Percentiles rank a stretch among this genome's conserved stretches.
Conservation (phyloP, 768 basidiomycete species). For the Termitomyces sp. region DNA sequence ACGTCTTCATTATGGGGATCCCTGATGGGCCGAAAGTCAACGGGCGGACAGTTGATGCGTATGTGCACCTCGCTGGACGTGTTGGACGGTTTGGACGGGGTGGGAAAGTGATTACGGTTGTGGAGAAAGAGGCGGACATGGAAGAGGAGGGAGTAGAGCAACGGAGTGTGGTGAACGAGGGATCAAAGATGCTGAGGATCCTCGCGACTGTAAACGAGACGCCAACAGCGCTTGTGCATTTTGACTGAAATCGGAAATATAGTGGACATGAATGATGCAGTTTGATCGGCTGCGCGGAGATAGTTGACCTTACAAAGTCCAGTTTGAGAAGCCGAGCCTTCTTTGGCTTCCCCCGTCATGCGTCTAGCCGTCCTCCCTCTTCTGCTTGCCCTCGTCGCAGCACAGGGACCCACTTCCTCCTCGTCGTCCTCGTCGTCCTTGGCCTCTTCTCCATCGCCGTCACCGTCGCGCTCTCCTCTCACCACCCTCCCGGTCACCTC, state of each 20-base stretch:
- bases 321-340: neutral
- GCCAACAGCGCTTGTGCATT: constrained; percentile 48
- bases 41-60: constrained; percentile 49
- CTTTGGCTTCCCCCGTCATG: constrained; percentile 7
- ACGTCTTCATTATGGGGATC: constrained; percentile 72
- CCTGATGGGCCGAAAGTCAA: constrained; percentile 40
- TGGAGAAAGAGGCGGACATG: constrained; percentile 36
- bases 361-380: constrained; percentile 13
- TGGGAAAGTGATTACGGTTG: constrained; percentile 65
- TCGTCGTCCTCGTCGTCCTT: constrained; percentile 26
- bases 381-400: constrained; percentile 5
- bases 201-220: constrained; percentile 40
- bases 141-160: constrained; percentile 12
- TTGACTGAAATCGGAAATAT: constrained; percentile 33
- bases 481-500: constrained; percentile 50
- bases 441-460: constrained; percentile 26
- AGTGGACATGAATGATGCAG: neutral
- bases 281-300: constrained; percentile 6
- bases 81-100: constrained; percentile 67
- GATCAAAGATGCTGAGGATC: constrained; percentile 40
- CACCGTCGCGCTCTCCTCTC: constrained; percentile 50
- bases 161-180: constrained; percentile 22
- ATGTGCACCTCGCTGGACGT: constrained; percentile 70
- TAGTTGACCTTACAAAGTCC: constrained; percentile 2
- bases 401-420: constrained; percentile 2